phyloP scores from a whole-genome alignment of 2,329 filamentous ascomycete species.

The Talaromyces islandicus region DNA sequence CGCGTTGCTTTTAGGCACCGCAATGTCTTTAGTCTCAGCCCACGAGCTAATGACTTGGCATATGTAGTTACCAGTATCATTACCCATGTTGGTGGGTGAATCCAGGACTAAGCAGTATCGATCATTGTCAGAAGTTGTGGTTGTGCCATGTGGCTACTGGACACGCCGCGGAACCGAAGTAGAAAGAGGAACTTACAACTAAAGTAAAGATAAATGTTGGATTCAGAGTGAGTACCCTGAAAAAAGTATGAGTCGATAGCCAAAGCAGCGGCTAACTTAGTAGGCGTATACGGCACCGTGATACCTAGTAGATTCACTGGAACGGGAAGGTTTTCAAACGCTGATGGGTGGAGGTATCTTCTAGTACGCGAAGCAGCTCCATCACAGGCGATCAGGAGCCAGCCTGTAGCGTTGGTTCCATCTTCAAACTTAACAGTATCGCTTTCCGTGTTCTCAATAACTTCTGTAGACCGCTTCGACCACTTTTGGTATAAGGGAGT shows the following conservation, averaged over 20 bases:
- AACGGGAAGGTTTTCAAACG: slow-evolving; percentile 32
- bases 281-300: slow-evolving; percentile 36
- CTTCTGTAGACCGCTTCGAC: slow-evolving; percentile 28
- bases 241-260: slow-evolving; percentile 51
- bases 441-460: slow-evolving; percentile 27
- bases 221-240: slow-evolving; percentile 48
- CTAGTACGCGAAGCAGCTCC: slow-evolving; percentile 44
- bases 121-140: neutral
- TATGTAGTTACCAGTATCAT: slow-evolving; percentile 33
- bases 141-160: neutral
- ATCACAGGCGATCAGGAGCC: slow-evolving; percentile 48
- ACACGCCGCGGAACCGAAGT: neutral
- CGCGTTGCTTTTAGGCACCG: slow-evolving; percentile 35
- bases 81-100: slow-evolving; percentile 39
- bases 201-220: slow-evolving; percentile 49
- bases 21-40: slow-evolving; percentile 33
- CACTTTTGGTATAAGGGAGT: slow-evolving; percentile 24
- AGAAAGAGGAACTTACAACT: slow-evolving; percentile 33
- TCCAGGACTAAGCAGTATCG: slow-evolving; percentile 39
- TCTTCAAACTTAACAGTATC: slow-evolving; percentile 46
- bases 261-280: slow-evolving; percentile 38
- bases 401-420: slow-evolving; percentile 36
- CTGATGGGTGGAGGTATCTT: slow-evolving; percentile 20
- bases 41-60: slow-evolving; percentile 51
- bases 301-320: slow-evolving; percentile 47